These are phyloP conservation scores for Komagataella ulmi DNA, from an alignment of 805 yeast genomes.

Conservation along the genomic window DNA sequence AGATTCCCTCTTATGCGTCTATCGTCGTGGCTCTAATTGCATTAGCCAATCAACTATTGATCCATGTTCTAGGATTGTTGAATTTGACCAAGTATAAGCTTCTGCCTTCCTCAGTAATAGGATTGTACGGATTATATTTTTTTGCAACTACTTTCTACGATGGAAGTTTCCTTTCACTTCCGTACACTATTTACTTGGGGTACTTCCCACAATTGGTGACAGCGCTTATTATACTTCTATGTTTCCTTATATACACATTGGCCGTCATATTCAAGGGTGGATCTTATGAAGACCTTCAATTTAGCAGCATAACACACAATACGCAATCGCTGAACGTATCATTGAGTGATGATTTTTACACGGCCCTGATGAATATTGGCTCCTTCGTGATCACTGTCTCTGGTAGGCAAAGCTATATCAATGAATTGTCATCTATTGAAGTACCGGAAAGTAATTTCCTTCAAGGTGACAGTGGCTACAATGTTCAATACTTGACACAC, in stretches of 20 bases:
- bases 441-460: conserved; percentile 45
- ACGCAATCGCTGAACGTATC: conserved; percentile 23
- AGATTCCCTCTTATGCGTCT: conserved; percentile 38
- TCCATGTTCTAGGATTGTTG: conserved; percentile 50
- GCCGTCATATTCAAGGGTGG: conserved; percentile 50
- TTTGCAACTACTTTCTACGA: conserved; percentile 19
- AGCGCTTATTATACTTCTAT: conserved; percentile 31
- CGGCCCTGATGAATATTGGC: conserved; percentile 46
- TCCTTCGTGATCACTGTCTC: conserved; percentile 54
- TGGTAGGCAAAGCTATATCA: conserved; percentile 49
- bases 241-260: conserved; percentile 36
- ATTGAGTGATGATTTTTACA: conserved; percentile 51
- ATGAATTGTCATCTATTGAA: conserved; percentile 36
- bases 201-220: conserved; percentile 57
- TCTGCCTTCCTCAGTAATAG: conserved; percentile 49
- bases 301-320: conserved; percentile 19
- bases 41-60: conserved; percentile 40
- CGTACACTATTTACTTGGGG: conserved; percentile 41
- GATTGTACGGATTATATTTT: conserved; percentile 39
- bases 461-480: conserved; percentile 15
- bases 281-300: conserved; percentile 13
- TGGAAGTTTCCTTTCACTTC: conserved; percentile 34
- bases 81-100: conserved; percentile 42
- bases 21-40: conserved; percentile 41
- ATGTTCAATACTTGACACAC: background rate